Conservation (phyloP, 495 filamentous ascomycete genomes). For the Aspergillus saccharolyticus region DNA sequence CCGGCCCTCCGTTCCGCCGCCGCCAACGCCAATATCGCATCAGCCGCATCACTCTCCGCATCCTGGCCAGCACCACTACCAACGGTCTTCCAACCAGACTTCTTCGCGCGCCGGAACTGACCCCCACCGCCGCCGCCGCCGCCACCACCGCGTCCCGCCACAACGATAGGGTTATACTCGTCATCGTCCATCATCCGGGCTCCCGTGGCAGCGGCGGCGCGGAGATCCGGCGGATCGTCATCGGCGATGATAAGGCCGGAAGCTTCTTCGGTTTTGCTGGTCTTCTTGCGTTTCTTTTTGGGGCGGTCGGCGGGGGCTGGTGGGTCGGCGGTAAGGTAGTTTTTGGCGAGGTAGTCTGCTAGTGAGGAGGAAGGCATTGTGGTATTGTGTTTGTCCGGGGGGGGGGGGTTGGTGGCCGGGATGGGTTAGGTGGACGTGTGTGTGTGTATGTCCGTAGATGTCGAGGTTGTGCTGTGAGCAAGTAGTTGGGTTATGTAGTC, state of each 20-base stretch:
- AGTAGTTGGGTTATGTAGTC: background rate
- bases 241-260: constrained; percentile 81
- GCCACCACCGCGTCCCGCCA: constrained; percentile 44
- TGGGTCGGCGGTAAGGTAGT: constrained; percentile 79
- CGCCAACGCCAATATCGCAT: constrained; percentile 75
- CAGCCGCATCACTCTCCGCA: constrained; percentile 56
- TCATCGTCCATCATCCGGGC: constrained; percentile 42
- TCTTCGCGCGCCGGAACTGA: constrained; percentile 75
- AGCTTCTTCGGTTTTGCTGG: constrained; percentile 49
- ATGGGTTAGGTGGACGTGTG: too few relatives aligned
- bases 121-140: constrained; percentile 46
- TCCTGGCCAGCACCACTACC: constrained; percentile 34
- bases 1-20: constrained; percentile 54
- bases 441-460: too few relatives aligned
- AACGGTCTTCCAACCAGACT: constrained; percentile 71
- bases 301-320: constrained; percentile 46
- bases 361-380: constrained; percentile 42
- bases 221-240: constrained; percentile 78
- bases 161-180: constrained; percentile 38
- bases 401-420: background rate
- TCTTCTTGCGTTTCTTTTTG: constrained; percentile 78
- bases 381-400: background rate
- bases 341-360: constrained; percentile 86
- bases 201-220: constrained; percentile 28
- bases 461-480: too few relatives aligned